Base-by-base conservation (phyloP, 176 grass and related monocot genomes). In the Cenchrus purpureus region DNA sequence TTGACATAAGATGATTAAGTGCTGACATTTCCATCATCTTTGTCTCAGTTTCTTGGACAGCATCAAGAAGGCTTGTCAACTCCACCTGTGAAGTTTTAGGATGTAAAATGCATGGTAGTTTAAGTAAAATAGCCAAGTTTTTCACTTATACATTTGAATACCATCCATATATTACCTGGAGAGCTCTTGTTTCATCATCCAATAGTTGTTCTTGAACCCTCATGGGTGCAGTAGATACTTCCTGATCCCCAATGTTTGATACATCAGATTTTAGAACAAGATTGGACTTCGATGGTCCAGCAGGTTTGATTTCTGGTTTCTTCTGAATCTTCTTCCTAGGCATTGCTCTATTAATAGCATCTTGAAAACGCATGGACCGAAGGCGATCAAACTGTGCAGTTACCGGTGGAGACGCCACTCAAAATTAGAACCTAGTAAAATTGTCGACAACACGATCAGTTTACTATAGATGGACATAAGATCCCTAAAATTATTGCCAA, bases 11-110 rank as follows among this genome's bases (percentile, higher is more conserved):
- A 89, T 99, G 93, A 76, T 92, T 99, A 86, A 99, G 84, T 65
- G 88, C 89, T 20, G 97, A 99, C 91, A 99, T 96, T 76, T 99
- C 97, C n/a, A 94, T 86, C 93, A 96, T 99, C 84, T 99, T 99
- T 88, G 87, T 99, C 76, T 99, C 91, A 1, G 93, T 95, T 92
- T 92, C 93, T 92, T 99, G 91, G 14, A 94, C 93, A 74, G 88
- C 86, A 84, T 99, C 93, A 80, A 96, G 84, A 75, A 98, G 88
- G 79, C 78, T 86, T 57, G 86, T 90, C 84, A 99, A 92, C 84
- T 96, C 97, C 66, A 91, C 80, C 97, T 99, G 76, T 69, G 48
- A 59, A 68, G 25, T 82, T 82, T 57, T 34, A 86, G 29, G 44
- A 71, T 71, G 48, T 28, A 66, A 75, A 75, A 68, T 63, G 37